A percentile compares a stretch with the other conserved stretches of the same genome.
Evolutionary conservation across 768 basidiomycete species (phyloP).

Genomic region (Phylloporus arenicola): DNA sequence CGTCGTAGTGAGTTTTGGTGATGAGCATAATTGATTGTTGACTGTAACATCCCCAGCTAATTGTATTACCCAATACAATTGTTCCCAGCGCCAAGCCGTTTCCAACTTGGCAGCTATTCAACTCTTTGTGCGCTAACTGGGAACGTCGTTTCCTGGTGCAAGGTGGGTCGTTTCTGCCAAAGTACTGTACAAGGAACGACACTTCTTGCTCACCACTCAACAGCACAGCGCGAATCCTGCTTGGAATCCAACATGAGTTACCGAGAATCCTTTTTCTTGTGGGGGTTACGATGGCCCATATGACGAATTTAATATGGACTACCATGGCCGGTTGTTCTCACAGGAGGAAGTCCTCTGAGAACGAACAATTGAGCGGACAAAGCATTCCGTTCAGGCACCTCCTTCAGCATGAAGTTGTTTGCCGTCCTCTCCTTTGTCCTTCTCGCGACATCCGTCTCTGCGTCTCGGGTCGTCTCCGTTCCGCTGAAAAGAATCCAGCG

Average conservation of each 20-base stretch:
- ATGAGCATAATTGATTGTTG: constrained; percentile 61
- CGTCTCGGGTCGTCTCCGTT: neutral
- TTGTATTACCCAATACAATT: too few species aligned
- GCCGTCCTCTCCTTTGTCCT: neutral
- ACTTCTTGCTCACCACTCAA: too few species aligned
- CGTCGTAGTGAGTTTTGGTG: constrained; percentile 70
- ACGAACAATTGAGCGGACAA: neutral
- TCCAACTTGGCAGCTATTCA: too few species aligned
- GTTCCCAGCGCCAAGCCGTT: neutral
- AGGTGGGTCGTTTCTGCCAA: neutral
- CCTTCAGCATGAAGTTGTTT: constrained; percentile 4
- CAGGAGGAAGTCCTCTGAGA: neutral
- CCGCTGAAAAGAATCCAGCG: constrained; percentile 5
- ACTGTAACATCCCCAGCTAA: too few species aligned
- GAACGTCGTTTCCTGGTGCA: neutral
- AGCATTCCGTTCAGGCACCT: neutral
- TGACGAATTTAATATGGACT: too few species aligned
- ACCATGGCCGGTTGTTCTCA: neutral
- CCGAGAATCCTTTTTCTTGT: neutral
- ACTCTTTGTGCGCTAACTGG: neutral
- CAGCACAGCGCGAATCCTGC: too few species aligned
- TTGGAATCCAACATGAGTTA: neutral
- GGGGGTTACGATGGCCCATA: neutral
- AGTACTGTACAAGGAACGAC: too few species aligned
- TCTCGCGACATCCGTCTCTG: constrained; percentile 3